A percentile compares a stretch with the other conserved stretches of the same genome.
These are phyloP conservation scores for Saccharomyces hybrid DNA, from an alignment of 1,139 yeast species.

Conservation along the genomic window DNA sequence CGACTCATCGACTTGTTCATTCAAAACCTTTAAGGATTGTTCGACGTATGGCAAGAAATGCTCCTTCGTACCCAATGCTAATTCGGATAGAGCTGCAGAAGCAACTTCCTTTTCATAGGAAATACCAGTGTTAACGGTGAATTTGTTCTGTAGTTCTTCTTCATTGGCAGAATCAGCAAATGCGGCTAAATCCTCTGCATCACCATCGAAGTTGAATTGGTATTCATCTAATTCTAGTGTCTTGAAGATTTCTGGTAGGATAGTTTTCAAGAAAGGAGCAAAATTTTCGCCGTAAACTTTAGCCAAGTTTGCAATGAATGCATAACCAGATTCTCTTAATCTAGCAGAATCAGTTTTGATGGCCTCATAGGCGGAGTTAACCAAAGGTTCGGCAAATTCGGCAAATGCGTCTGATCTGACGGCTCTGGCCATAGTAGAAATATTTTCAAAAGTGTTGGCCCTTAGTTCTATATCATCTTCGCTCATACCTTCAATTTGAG, in stretches of 20 bases:
- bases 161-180: constrained; percentile 34
- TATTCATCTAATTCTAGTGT: constrained; percentile 81
- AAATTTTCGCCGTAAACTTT: constrained; percentile 89
- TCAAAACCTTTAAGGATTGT: constrained; percentile 55
- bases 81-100: constrained; percentile 84
- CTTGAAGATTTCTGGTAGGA: constrained; percentile 76
- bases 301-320: constrained; percentile 92
- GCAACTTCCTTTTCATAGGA: constrained; percentile 97
- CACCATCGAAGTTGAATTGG: constrained; percentile 40
- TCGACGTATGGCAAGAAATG: constrained; percentile 75
- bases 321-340: constrained; percentile 89
- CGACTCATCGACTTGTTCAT: constrained; percentile 73
- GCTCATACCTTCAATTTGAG: constrained; percentile 59
- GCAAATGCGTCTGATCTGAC: constrained; percentile 87
- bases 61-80: constrained; percentile 79
- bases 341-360: constrained; percentile 73
- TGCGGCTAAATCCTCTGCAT: constrained; percentile 35
- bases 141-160: constrained; percentile 58
- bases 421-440: constrained; percentile 93
- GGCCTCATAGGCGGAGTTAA: constrained; percentile 79
- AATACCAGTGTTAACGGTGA: constrained; percentile 87
- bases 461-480: constrained; percentile 79
- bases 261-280: constrained; percentile 72
- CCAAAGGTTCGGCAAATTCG: constrained; percentile 79
- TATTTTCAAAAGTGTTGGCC: constrained; percentile 87